Base-by-base conservation (phyloP, 2,329 filamentous ascomycete species). In the Didymella exigua region DNA sequence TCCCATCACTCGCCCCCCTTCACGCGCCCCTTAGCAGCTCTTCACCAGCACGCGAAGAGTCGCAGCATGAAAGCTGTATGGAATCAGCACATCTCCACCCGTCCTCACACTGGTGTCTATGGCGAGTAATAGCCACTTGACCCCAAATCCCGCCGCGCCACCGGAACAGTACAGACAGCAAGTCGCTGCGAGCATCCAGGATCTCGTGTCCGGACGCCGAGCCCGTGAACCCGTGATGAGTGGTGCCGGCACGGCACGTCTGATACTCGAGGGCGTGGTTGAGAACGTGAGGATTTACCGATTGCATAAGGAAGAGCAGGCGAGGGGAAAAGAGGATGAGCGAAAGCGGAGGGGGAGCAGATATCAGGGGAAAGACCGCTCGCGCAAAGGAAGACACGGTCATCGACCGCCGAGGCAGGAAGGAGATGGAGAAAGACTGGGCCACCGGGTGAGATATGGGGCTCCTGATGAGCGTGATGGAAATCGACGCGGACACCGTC, bases 241-340 rank as follows among this genome's bases (percentile, higher is more conserved):
- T 30, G 24, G 26, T 2, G 34, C 36, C 3, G 54, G 59, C 8
- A 64, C 57, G 1, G 34, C 46, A 0, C 42, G 59, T 11, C 36
- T 70, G 13, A 37, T 69, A 2, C 14, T 69, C 0, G 67, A 69
- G 46, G 62, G 54, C 2, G 48, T 66, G 0, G 51, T 67, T 19
- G 67, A 70, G 36, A 61, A 55, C 2, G 7, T 66, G 2, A 61
- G 46, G 42, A 58, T 67, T 8, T 68, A 67, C 40, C 46, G 61
- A 1, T 13, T 59, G 14, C 40, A 52, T 4, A 56, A 59, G 36
- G 56, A 69, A n/a, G 54, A 61, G 24, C 29, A 62, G 34, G 51
- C 26, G 1, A 23, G 30, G 9, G 33, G 51, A n/a, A n/a, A n/a
- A n/a, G n/a, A n/a, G n/a, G n/a, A n/a, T n/a, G n/a, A 18, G 38